These are phyloP conservation scores for Suillus hirtellus DNA, from an alignment of 768 basidiomycete species.

Conservation along the genomic window DNA sequence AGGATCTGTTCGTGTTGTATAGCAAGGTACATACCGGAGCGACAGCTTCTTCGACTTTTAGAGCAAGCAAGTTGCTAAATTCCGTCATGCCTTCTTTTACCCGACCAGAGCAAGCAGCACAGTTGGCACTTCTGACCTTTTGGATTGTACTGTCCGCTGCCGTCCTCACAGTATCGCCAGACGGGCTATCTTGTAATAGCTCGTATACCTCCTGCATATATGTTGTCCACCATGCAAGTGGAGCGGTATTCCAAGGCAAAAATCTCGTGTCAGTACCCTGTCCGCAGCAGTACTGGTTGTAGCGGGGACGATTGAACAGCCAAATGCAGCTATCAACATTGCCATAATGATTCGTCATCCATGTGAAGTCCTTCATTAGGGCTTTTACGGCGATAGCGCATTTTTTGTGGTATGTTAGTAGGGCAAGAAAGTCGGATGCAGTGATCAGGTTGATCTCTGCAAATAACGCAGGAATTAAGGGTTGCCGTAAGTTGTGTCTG, in stretches of 20 bases:
- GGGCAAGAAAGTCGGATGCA: conserved; percentile 20
- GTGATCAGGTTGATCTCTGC: conserved; percentile 26
- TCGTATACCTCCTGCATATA: conserved; percentile 22
- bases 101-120: conserved; percentile 6
- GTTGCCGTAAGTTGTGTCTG: conserved; percentile 21
- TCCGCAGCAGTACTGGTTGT: conserved; percentile 4
- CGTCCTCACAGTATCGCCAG: conserved; percentile 14
- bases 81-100: conserved; percentile 20
- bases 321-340: conserved; percentile 12
- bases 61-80: conserved; percentile 15
- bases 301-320: conserved; percentile 11
- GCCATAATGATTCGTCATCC: conserved; percentile 18
- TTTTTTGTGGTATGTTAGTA: conserved; percentile 15
- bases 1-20: not conserved
- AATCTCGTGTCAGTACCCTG: not conserved
- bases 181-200: conserved; percentile 22
- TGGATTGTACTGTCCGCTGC: conserved; percentile 10
- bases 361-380: not conserved
- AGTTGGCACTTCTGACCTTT: not conserved
- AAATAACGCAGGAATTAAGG: conserved; percentile 20
- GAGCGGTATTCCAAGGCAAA: not conserved
- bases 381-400: conserved; percentile 4
- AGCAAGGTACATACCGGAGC: conserved; percentile 13
- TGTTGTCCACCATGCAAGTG: conserved; percentile 24
- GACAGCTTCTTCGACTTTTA: conserved; percentile 18